Base-by-base conservation (phyloP, 1,139 yeast genomes). In the Protomyces lactucae-debilis region DNA sequence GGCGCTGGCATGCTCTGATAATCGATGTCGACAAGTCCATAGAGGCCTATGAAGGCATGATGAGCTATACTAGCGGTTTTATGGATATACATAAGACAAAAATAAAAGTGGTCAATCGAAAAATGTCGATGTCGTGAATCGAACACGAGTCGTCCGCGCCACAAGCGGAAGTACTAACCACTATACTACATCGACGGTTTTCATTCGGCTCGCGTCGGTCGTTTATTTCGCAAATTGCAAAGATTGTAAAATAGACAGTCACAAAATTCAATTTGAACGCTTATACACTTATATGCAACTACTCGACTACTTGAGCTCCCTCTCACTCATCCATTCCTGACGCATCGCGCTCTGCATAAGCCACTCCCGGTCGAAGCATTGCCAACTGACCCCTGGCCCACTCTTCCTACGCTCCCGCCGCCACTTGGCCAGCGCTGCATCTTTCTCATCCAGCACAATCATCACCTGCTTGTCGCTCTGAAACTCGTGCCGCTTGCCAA, bases 281-380 rank as follows among this genome's bases (percentile, higher is more conserved):
- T 9, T 4, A 6, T 12, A 37, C 14, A 37, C 9, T 37, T 37
- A 21, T n/a, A 37, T 37, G 16, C 43, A 5, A n/a, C 43, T 37
- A 37, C 16, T 18, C 18, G 9, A 3, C 25, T 18, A 43, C 25
- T n/a, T 43, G 23, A 43, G 21, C 48, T 43, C 48, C 23, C 48
- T 21, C 12, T 21, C 48, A 18, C 9, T 18, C 12, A 43, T 43
- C 48, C 48, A 43, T 10, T 10, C 57, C 45, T 59, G 63, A 12
- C 63, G 39, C 28, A 59, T 59, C 52, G 53, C 51, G 32, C 63
- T 52, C n/a, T 28, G 35, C 63, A 59, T 59, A n/a, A 59, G 43
- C 63, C 63, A 59, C 23, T 59, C 63, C 8, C 63, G 56, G 46
- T 59, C 63, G 40, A 39, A 59, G 6, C 43, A 21, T 14, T 52